Percentiles rank a stretch among this genome's conserved stretches.
phyloP scores from a whole-genome alignment of 2,329 filamentous ascomycete species.

The Hypoxylon sp. region DNA sequence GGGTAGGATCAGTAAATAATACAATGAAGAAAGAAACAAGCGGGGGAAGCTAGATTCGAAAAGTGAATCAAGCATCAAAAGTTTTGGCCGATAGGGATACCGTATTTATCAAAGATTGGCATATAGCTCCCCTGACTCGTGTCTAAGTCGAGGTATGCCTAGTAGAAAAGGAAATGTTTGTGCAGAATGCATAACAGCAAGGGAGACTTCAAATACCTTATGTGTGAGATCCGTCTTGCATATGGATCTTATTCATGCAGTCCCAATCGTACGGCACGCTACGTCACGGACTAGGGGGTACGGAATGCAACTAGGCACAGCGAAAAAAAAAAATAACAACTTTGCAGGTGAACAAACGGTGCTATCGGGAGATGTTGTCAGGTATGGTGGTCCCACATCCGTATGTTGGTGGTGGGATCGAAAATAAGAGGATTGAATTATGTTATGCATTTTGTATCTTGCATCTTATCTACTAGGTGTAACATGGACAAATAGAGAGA shows the following conservation, averaged over 20 bases:
- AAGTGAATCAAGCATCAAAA: conserved; percentile 45
- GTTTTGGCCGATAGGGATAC: conserved; percentile 46
- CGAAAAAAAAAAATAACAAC: conserved; percentile 25
- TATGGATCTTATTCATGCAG: conserved; percentile 45
- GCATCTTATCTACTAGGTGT: conserved; percentile 21
- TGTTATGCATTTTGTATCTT: conserved; percentile 20
- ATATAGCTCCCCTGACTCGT: conserved; percentile 40
- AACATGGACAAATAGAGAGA: conserved; percentile 12
- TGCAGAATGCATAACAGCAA: conserved; percentile 52
- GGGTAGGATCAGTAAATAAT: conserved; percentile 42
- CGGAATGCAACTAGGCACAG: conserved; percentile 49
- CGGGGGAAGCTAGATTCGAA: conserved; percentile 37
- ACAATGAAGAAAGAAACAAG: conserved; percentile 38
- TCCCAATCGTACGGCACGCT: conserved; percentile 44
- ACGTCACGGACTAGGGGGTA: conserved; percentile 44
- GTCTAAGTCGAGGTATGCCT: conserved; percentile 42
- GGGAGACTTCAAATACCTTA: conserved; percentile 50
- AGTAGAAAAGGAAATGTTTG: conserved; percentile 44
- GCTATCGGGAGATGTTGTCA: conserved; percentile 32
- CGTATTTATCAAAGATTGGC: conserved; percentile 46
- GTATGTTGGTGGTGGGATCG: conserved; percentile 42
- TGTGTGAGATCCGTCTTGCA: conserved; percentile 46
- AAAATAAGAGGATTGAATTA: conserved; percentile 28
- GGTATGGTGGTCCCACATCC: conserved; percentile 34
- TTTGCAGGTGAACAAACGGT: conserved; percentile 44